phyloP scores from a whole-genome alignment of 2,329 filamentous ascomycete species.

The Aspergillus sp. region DNA sequence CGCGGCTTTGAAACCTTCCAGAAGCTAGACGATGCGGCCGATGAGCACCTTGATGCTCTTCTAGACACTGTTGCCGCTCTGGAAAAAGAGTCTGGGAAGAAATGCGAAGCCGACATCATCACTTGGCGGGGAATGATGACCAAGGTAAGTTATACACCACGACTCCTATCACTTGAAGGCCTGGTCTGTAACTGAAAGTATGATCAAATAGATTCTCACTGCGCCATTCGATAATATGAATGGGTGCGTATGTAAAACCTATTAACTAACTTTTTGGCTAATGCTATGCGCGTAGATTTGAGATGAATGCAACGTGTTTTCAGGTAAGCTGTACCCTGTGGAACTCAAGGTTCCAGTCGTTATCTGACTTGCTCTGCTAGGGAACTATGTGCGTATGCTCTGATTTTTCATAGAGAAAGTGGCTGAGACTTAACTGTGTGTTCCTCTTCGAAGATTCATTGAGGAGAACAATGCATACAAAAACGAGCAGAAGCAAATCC shows the following conservation, averaged over 20 bases:
- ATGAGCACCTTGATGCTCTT: slow-evolving; percentile 85
- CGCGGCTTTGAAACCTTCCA: slow-evolving; percentile 79
- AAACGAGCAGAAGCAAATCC: slow-evolving; percentile 58
- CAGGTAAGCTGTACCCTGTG: slow-evolving; percentile 58
- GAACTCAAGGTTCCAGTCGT: background rate
- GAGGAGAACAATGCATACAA: slow-evolving; percentile 85
- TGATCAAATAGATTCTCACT: slow-evolving; percentile 70
- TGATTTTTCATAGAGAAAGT: background rate
- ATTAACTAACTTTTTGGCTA: slow-evolving; percentile 5
- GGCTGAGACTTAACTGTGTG: background rate
- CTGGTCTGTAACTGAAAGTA: background rate
- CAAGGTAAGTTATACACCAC: slow-evolving; percentile 60
- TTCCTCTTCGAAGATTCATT: slow-evolving; percentile 67
- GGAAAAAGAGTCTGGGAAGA: slow-evolving; percentile 67
- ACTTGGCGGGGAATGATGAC: slow-evolving; percentile 99
- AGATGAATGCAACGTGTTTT: slow-evolving; percentile 92
- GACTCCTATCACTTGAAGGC: background rate
- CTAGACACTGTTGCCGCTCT: slow-evolving; percentile 72
- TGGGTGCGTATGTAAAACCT: slow-evolving; percentile 54
- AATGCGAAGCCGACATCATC: slow-evolving; percentile 73
- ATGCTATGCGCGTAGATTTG: slow-evolving; percentile 61
- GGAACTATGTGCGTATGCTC: slow-evolving; percentile 52
- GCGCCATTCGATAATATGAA: slow-evolving; percentile 79
- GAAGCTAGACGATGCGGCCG: slow-evolving; percentile 76
- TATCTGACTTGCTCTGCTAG: slow-evolving; percentile 36